Base-by-base conservation (phyloP, 768 basidiomycete genomes). In the Clitopilus hobsonii region DNA sequence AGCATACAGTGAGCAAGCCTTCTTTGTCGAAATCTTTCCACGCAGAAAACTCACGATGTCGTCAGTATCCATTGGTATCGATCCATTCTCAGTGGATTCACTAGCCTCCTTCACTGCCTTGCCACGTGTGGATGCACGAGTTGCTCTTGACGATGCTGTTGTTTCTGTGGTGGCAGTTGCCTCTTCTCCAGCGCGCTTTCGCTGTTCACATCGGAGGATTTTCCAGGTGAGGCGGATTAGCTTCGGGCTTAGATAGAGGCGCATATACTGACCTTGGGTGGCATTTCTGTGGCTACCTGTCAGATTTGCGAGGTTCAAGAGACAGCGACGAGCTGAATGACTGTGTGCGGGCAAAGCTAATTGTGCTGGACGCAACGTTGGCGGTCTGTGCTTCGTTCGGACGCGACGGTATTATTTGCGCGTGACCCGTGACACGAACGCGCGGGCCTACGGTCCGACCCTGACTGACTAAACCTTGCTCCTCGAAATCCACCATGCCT, bases 161-260 rank as follows among this genome's bases (percentile, higher is more conserved):
- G 66, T 63, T 55, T 61, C 66, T 29, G 66, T 68, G 26, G 58
- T 50, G 27, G 62, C 62, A 53, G 69, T 45, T 45, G 41, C 41
- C 41, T 45, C 47, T 32, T 76, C 75, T 26, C 77, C 78, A 22
- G 68, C 67, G 67, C 80, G 83, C 73, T 88, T 89, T 60, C 86
- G 74, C 87, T 89, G 63, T 20, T 45, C 18, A 18, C 3, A 20
- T 45, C 18, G 11, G 22, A 45, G 6, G n/a, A 3, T 20, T 5
- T n/a, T n/a, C n/a, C n/a, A n/a, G n/a, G n/a, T n/a, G n/a, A n/a
- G n/a, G n/a, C n/a, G n/a, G n/a, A n/a, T n/a, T n/a, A n/a, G n/a
- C n/a, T n/a, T n/a, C n/a, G n/a, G n/a, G n/a, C n/a, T n/a, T n/a
- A n/a, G n/a, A n/a, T n/a, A 20, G 23, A 24, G 41, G 22, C 29